Percentiles rank a stretch among this genome's conserved stretches.
These are phyloP conservation scores for Ananas comosus DNA, from an alignment of 176 grass and related monocot species.

Conservation along the genomic window DNA sequence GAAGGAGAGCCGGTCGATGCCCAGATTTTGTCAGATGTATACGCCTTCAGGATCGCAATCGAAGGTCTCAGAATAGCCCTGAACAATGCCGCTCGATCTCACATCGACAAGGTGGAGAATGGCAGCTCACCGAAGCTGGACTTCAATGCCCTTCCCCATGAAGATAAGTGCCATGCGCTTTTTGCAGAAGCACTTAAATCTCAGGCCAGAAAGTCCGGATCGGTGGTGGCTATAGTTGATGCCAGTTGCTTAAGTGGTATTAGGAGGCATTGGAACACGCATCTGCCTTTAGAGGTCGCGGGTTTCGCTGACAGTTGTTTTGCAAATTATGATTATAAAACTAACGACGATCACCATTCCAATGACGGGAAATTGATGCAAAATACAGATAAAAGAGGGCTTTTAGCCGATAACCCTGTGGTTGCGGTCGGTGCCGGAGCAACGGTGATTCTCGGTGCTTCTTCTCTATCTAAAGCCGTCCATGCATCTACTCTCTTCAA, in stretches of 20 bases:
- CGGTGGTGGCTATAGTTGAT: constrained; percentile 69
- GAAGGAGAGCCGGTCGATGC: constrained; percentile 50
- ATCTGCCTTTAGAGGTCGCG: constrained; percentile 45
- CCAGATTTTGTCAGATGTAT: constrained; percentile 56
- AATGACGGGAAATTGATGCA: constrained; percentile 23
- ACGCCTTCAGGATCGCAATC: constrained; percentile 77
- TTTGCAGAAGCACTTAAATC: constrained; percentile 68
- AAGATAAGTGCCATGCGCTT: constrained; percentile 76
- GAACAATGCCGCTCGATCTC: constrained; percentile 45
- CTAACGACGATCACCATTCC: constrained; percentile 10
- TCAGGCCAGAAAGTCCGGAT: constrained; percentile 58
- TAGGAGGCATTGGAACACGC: constrained; percentile 69
- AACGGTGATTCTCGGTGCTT: constrained; percentile 60
- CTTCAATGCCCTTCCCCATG: constrained; percentile 53
- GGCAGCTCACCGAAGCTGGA: constrained; percentile 25
- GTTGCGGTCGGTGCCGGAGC: constrained; percentile 80
- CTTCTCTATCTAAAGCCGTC: constrained; percentile 69
- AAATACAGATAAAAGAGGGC: constrained; percentile 35
- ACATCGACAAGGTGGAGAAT: constrained; percentile 24
- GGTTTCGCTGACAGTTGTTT: constrained; percentile 45
- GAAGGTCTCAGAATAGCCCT: constrained; percentile 78
- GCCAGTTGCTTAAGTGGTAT: constrained; percentile 68
- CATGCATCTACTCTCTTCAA: constrained; percentile 73
- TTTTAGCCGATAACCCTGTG: constrained; percentile 65
- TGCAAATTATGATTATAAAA: constrained; percentile 29